A percentile compares a stretch with the other conserved stretches of the same genome.
These are phyloP conservation scores for Penicillium sp. DNA, from an alignment of 2,329 filamentous ascomycete species.

Conservation along the genomic window DNA sequence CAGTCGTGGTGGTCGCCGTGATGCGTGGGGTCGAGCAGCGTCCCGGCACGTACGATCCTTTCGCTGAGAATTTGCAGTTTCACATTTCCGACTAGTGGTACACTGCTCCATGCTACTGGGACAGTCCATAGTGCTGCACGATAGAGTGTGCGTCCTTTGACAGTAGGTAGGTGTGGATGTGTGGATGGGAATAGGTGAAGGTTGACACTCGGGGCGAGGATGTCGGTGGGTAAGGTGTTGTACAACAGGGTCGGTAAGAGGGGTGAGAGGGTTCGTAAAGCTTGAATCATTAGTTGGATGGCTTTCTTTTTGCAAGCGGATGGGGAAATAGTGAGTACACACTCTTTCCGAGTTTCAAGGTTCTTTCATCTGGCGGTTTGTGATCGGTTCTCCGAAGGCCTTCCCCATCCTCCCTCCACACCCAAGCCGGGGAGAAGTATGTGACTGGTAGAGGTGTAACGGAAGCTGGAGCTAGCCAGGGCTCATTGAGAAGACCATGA, in stretches of 20 bases:
- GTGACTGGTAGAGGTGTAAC: constrained; percentile 14
- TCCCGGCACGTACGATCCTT: constrained; percentile 68
- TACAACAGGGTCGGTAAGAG: constrained; percentile 60
- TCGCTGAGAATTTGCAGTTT: constrained; percentile 83
- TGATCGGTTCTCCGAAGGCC: constrained; percentile 35
- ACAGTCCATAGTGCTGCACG: constrained; percentile 93
- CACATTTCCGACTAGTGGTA: constrained; percentile 88
- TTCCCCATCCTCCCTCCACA: constrained; percentile 21
- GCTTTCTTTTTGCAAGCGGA: neutral
- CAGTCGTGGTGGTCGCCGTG: constrained; percentile 30
- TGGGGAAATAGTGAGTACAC: constrained; percentile 21
- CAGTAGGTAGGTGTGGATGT: constrained; percentile 72
- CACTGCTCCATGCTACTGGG: constrained; percentile 89
- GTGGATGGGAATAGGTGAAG: constrained; percentile 64
- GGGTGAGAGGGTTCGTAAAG: constrained; percentile 60
- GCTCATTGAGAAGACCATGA: constrained; percentile 36
- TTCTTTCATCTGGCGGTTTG: constrained; percentile 57
- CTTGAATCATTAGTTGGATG: constrained; percentile 33
- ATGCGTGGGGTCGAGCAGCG: constrained; percentile 37
- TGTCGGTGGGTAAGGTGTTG: constrained; percentile 60
- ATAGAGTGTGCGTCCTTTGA: constrained; percentile 86
- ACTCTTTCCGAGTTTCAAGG: constrained; percentile 63
- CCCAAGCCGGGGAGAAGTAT: constrained; percentile 28
- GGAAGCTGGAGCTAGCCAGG: constrained; percentile 32
- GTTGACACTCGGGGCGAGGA: constrained; percentile 61